Conservation (phyloP, 208 protist genomes). For the Polymyxa betae region DNA sequence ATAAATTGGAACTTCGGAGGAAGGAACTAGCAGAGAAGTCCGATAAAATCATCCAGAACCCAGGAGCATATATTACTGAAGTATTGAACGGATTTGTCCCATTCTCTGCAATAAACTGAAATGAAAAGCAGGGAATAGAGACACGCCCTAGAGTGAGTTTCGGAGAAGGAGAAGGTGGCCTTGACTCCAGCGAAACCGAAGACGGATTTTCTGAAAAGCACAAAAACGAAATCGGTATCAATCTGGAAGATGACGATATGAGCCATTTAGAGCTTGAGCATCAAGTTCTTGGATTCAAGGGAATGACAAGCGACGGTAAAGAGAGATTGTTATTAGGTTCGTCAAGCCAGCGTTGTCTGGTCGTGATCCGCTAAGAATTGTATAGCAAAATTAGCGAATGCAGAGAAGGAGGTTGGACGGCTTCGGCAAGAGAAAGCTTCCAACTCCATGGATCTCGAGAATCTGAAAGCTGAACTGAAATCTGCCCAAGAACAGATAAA, state of each 20-base stretch:
- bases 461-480: not conserved
- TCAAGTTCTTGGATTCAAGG: slow-evolving; percentile 19
- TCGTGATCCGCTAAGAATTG: not conserved
- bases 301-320: not conserved
- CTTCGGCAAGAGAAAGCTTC: not conserved
- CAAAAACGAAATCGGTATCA: too few relatives aligned
- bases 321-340: not conserved
- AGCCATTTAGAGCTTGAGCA: slow-evolving; percentile 13
- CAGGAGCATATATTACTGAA: not conserved
- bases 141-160: too few relatives aligned
- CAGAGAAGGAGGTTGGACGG: not conserved
- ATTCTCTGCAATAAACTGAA: too few relatives aligned
- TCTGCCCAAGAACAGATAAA: not conserved
- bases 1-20: not conserved
- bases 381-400: not conserved
- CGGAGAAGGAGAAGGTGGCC: not conserved
- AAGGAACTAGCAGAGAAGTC: slow-evolving; percentile 4
- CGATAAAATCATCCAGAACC: not conserved
- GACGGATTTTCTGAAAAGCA: not conserved
- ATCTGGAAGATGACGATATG: not conserved
- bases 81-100: too few relatives aligned
- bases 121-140: too few relatives aligned
- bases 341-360: not conserved
- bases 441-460: not conserved
- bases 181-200: not conserved